Evolutionary conservation across 176 grass and related monocot genomes (phyloP).

Genomic region (Elymus sibiricus): DNA sequence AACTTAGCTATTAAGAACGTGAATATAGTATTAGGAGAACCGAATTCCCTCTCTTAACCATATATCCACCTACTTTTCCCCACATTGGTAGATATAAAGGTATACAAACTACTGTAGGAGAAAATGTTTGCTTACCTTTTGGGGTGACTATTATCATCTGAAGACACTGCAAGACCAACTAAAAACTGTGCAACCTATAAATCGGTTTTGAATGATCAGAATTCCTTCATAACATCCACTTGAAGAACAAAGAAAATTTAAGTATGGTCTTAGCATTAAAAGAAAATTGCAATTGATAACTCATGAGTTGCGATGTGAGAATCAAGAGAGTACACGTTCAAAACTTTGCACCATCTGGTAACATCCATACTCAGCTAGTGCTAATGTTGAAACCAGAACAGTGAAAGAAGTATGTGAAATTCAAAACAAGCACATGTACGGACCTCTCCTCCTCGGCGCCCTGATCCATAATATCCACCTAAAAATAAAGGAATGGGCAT

Average conservation of each 20-base stretch:
- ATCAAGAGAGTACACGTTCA: not conserved
- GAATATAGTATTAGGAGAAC: conserved; percentile 1
- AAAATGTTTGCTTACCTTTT: conserved; percentile 56
- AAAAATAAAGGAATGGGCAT: conserved; percentile 15
- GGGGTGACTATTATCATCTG: conserved; percentile 75
- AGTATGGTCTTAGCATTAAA: not conserved
- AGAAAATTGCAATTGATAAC: conserved; percentile 4
- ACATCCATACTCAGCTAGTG: conserved; percentile 6
- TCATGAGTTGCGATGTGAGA: conserved; percentile 3
- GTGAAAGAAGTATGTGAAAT: not conserved
- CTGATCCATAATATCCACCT: conserved; percentile 98
- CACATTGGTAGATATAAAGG: conserved; percentile 5
- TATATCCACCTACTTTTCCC: conserved; percentile 4
- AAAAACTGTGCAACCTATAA: conserved; percentile 94
- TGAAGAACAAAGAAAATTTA: not conserved
- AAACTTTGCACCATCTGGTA: conserved; percentile 3
- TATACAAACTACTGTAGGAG: conserved; percentile 7
- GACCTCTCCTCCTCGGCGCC: conserved; percentile 88
- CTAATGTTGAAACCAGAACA: conserved; percentile 6
- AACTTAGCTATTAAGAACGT: not conserved
- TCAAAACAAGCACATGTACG: conserved; percentile 11
- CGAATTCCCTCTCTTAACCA: not conserved
- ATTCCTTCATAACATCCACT: conserved; percentile 12
- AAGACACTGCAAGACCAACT: conserved; percentile 82
- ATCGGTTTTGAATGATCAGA: conserved; percentile 17